phyloP scores from a whole-genome alignment of 371 early-diverging fungal species.

The Capniomyces stellatus region DNA sequence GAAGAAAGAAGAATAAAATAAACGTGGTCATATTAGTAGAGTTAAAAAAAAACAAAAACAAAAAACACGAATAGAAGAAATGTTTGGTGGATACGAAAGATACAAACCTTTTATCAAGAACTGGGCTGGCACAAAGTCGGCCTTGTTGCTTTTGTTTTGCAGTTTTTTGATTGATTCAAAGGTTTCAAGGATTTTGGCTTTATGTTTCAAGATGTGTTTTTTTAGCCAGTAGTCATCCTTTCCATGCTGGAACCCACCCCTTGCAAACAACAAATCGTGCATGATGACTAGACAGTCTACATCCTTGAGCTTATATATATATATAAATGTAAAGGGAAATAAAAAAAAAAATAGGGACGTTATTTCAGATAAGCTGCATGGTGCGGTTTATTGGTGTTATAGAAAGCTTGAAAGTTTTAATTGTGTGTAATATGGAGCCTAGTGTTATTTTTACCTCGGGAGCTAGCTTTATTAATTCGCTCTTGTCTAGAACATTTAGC shows the following conservation, averaged over 20 bases:
- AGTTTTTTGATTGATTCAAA: slow-evolving; percentile 54
- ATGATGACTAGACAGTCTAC: slow-evolving; percentile 30
- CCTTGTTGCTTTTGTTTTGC: slow-evolving; percentile 35
- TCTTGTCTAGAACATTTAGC: not conserved
- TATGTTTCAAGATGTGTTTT: slow-evolving; percentile 41
- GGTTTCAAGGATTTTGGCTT: slow-evolving; percentile 48
- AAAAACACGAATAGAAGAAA: no score
- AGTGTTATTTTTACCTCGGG: not conserved
- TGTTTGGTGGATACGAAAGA: not conserved
- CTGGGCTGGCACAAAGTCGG: slow-evolving; percentile 41
- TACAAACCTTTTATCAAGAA: slow-evolving; percentile 4
- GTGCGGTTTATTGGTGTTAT: not conserved
- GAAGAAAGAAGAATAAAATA: not conserved
- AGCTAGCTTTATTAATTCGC: not conserved
- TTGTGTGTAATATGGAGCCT: not conserved
- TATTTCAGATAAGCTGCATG: not conserved
- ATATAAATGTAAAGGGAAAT: no score
- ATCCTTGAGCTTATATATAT: slow-evolving; percentile 6
- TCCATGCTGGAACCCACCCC: slow-evolving; percentile 37
- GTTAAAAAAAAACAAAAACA: no score
- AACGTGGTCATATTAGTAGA: not conserved
- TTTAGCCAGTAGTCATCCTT: slow-evolving; percentile 43
- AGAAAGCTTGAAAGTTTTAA: not conserved
- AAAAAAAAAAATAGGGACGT: no score
- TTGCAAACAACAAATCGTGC: slow-evolving; percentile 68